phyloP scores from a whole-genome alignment of 1,284 basidiomycete species.

The Neotropicomus parvogracilis region DNA sequence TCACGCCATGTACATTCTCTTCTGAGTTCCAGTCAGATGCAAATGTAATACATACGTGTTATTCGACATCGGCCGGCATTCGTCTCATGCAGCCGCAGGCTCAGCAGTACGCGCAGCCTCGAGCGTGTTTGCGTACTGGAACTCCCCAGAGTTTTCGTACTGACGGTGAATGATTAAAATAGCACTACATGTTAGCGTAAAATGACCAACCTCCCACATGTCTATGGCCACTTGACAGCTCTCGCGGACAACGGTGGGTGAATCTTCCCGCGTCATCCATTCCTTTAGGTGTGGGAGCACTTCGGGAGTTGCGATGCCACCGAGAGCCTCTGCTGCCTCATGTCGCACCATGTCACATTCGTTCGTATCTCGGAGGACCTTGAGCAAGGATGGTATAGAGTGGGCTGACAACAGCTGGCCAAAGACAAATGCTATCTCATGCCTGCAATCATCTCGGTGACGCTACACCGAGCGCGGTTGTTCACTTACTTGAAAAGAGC shows the following conservation, averaged over 20 bases:
- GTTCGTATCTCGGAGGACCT: conserved; percentile 65
- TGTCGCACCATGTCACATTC: conserved; percentile 99
- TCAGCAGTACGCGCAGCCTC: conserved; percentile 19
- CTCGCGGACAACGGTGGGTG: conserved; percentile 89
- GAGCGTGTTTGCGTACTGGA: conserved; percentile 75
- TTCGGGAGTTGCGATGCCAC: conserved; percentile 91
- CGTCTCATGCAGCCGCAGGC: conserved; percentile 16
- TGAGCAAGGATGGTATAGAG: conserved; percentile 82
- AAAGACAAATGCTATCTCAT: conserved; percentile 97
- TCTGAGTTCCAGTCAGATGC: neutral
- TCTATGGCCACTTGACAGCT: conserved; percentile 97
- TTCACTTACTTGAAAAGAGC: conserved; percentile 83
- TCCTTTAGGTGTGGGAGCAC: conserved; percentile 84
- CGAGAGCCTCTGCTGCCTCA: conserved; percentile 97
- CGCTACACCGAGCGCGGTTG: neutral
- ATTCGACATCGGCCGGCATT: neutral
- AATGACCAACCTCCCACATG: conserved; percentile 82
- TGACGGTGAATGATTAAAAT: conserved; percentile 31
- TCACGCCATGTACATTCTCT: neutral
- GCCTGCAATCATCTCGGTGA: conserved; percentile 46
- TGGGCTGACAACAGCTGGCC: conserved; percentile 91
- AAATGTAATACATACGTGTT: neutral
- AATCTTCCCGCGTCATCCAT: conserved; percentile 76
- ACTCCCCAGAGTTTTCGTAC: conserved; percentile 89
- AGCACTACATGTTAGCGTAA: neutral